Evolutionary conservation across 2,329 filamentous ascomycete species (phyloP).

Genomic region (Ascochyta fabae): DNA sequence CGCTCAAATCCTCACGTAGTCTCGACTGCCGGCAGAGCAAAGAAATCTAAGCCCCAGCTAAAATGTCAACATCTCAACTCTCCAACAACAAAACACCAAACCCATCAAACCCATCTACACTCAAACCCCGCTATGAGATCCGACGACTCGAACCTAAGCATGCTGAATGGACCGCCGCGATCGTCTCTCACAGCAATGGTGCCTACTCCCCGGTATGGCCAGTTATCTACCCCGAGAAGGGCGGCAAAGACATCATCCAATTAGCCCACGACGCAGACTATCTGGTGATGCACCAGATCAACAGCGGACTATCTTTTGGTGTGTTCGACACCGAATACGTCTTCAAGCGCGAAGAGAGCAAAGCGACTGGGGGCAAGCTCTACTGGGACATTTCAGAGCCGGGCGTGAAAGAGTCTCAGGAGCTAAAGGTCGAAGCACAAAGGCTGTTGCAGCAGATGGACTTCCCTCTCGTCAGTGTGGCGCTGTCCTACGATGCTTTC

Average conservation of each 20-base stretch:
- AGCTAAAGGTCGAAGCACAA: slow-evolving; percentile 27
- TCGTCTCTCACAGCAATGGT: slow-evolving; percentile 41
- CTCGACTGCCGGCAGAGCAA: neutral
- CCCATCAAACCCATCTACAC: slow-evolving; percentile 32
- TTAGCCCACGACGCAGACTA: slow-evolving; percentile 25
- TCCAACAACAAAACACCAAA: slow-evolving; percentile 33
- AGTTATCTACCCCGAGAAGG: slow-evolving; percentile 31
- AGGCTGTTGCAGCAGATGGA: slow-evolving; percentile 47
- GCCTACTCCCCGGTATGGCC: slow-evolving; percentile 41
- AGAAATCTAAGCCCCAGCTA: neutral
- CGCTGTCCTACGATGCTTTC: slow-evolving; percentile 44
- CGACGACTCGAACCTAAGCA: slow-evolving; percentile 37
- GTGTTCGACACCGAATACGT: slow-evolving; percentile 50
- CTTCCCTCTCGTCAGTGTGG: slow-evolving; percentile 49
- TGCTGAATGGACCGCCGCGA: slow-evolving; percentile 35
- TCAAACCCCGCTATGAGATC: slow-evolving; percentile 42
- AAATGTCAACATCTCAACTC: slow-evolving; percentile 1
- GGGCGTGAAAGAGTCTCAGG: slow-evolving; percentile 23
- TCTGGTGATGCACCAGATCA: slow-evolving; percentile 44
- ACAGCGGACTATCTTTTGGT: slow-evolving; percentile 45
- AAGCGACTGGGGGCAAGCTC: slow-evolving; percentile 30
- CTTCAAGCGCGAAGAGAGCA: slow-evolving; percentile 44
- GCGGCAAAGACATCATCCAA: slow-evolving; percentile 23
- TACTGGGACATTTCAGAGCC: slow-evolving; percentile 35
- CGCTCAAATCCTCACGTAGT: too few species aligned